A percentile compares a stretch with the other conserved stretches of the same genome.
phyloP scores from a whole-genome alignment of 805 yeast species.

The Blastobotrys attinorum region DNA sequence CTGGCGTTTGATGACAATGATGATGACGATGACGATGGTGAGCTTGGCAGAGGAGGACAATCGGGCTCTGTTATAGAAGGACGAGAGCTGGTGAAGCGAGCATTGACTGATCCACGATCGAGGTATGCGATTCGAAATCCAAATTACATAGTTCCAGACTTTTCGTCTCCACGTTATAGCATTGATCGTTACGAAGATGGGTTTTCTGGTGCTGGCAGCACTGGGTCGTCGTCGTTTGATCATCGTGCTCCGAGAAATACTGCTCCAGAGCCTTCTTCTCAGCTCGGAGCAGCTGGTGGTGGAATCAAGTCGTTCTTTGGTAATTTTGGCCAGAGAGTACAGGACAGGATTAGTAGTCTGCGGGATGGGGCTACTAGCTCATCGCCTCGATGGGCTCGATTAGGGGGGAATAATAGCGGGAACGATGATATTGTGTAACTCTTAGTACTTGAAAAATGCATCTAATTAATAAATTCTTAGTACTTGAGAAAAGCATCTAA shows the following conservation, averaged over 20 bases:
- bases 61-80: constrained; percentile 27
- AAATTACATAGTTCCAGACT: neutral
- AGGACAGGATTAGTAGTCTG: neutral
- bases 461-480: too few species aligned
- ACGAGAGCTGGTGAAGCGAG: constrained; percentile 26
- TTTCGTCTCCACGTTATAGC: neutral
- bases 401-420: neutral
- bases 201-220: too few species aligned
- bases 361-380: neutral
- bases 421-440: too few species aligned
- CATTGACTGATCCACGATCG: constrained; percentile 22
- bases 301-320: constrained; percentile 17
- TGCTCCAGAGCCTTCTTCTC: too few species aligned
- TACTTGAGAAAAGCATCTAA: too few species aligned
- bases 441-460: too few species aligned
- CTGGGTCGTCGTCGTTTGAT: too few species aligned
- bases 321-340: constrained; percentile 12
- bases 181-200: constrained; percentile 1
- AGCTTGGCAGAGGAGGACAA: constrained; percentile 3
- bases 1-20: constrained; percentile 30
- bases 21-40: constrained; percentile 27
- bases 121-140: constrained; percentile 14
- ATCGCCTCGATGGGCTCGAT: constrained; percentile 1
- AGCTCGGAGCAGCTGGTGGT: too few species aligned
- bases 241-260: too few species aligned